Evolutionary conservation across 441 rosid genomes (phyloP).

Genomic region (Gossypium davidsonii): DNA sequence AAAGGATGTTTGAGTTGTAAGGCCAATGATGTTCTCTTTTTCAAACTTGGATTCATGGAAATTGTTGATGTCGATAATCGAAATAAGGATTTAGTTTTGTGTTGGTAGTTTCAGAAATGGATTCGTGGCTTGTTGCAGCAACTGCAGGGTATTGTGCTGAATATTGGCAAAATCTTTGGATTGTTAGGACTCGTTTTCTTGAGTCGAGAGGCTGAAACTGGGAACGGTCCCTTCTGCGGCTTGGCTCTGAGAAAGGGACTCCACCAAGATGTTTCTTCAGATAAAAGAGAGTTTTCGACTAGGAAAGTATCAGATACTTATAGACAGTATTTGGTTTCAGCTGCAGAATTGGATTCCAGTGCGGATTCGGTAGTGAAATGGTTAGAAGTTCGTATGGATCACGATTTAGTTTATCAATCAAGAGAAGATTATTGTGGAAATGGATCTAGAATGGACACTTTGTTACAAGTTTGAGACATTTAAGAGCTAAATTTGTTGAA

Average conservation of each 20-base stretch:
- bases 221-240: slow-evolving; percentile 19
- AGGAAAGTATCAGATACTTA: neutral
- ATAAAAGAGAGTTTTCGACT: neutral
- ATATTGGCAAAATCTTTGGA: slow-evolving; percentile 36
- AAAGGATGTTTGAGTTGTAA: neutral
- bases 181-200: slow-evolving; percentile 22
- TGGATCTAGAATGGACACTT: too few relatives aligned
- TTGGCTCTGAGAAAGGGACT: slow-evolving; percentile 26
- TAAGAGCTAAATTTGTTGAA: too few relatives aligned
- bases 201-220: slow-evolving; percentile 28
- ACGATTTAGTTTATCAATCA: slow-evolving; percentile 21
- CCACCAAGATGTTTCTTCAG: slow-evolving; percentile 22
- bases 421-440: neutral
- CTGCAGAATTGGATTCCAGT: slow-evolving; percentile 26
- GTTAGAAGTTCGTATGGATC: slow-evolving; percentile 18
- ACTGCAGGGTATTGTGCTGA: slow-evolving; percentile 62
- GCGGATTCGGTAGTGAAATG: slow-evolving; percentile 20
- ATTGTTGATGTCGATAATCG: slow-evolving; percentile 16
- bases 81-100: slow-evolving; percentile 12
- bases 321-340: slow-evolving; percentile 19
- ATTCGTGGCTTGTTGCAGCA: slow-evolving; percentile 56
- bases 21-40: neutral
- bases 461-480: too few relatives aligned
- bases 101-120: slow-evolving; percentile 41
- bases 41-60: slow-evolving; percentile 18